Evolutionary conservation across 768 basidiomycete genomes (phyloP).

Genomic region (Solioccasus polychromus): DNA sequence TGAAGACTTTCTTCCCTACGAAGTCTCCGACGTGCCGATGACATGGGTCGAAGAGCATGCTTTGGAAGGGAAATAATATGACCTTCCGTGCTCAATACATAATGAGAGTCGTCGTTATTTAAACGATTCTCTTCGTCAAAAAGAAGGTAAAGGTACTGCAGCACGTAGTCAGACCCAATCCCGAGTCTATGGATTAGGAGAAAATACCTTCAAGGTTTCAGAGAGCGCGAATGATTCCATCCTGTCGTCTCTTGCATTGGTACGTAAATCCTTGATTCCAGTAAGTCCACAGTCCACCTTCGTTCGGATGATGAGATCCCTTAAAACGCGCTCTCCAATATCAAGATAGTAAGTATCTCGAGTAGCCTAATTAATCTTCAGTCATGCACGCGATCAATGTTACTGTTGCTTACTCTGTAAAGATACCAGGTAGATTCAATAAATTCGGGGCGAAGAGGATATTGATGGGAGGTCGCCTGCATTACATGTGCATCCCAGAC

Average conservation of each 20-base stretch:
- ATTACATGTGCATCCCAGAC: constrained; percentile 81
- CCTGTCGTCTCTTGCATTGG: constrained; percentile 79
- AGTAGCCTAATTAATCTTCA: constrained; percentile 63
- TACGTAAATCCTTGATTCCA: constrained; percentile 75
- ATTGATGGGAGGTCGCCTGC: constrained; percentile 71
- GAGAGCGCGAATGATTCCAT: constrained; percentile 98
- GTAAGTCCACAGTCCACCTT: constrained; percentile 86
- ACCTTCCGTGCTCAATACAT: constrained; percentile 94
- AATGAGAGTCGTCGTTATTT: constrained; percentile 76
- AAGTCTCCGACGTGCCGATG: constrained; percentile 55
- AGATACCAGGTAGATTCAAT: constrained; percentile 97
- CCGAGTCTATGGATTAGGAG: neutral
- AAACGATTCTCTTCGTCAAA: constrained; percentile 84
- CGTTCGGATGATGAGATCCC: constrained; percentile 69
- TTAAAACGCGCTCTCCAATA: constrained; percentile 80
- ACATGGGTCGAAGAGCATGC: constrained; percentile 52
- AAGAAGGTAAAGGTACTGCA: constrained; percentile 85
- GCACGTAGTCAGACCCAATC: constrained; percentile 1
- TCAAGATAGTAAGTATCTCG: constrained; percentile 90
- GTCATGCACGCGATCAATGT: neutral
- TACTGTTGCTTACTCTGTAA: constrained; percentile 59
- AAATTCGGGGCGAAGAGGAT: constrained; percentile 87
- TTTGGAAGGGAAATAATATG: constrained; percentile 73
- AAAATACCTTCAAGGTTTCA: constrained; percentile 80
- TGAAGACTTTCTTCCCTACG: constrained; percentile 65